Base-by-base conservation (phyloP, 495 filamentous ascomycete species). In the Elasticomyces elasticus region DNA sequence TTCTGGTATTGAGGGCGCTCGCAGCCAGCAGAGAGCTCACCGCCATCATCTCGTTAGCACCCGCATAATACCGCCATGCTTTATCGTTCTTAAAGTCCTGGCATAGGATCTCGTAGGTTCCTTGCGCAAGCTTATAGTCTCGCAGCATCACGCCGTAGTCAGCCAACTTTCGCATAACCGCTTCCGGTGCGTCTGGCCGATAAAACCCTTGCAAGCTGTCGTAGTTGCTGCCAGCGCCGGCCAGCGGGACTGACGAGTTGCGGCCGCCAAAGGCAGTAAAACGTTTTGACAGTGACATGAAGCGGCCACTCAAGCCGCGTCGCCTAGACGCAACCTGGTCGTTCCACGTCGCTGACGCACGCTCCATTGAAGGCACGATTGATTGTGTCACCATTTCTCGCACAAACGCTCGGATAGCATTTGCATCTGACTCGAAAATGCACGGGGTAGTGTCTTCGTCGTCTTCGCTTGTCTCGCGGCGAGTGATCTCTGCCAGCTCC, bases 61-160 rank as follows among this genome's bases (percentile, higher is more conserved):
- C 89, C 0, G 94, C 92, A 65, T 96, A 88, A 59, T 96, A 89
- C 61, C 76, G 85, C 92, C 94, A 97, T 0, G 92, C 92, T 67
- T 96, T 95, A 66, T 97, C 91, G 64, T 90, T 91, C 53, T 79
- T 82, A 63, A 88, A 97, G 63, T 98, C 92, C 7, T 82, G 75
- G 28, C 87, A 78, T 2, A 98, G 74, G 15, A 97, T 75, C 19
- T 97, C 92, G 67, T 95, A 98, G 0, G 85, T 90, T 9, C 81
- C 86, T 59, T 89, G 79, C 41, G 92, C 84, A n/a, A 98, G 72
- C 65, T 90, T 94, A 79, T 81, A 97, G 66, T 98, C 92, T 23
- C 92, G 80, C 22, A 98, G 77, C 85, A 97, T 94, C 61, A 97
- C 94, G 5, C 89, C 83, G 68, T 88, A 98, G 64, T 98, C 92